Evolutionary conservation across 2,329 filamentous ascomycete species (phyloP), one percentile per base, ranked within the genome.

Genomic region (Aspergillus sp.): DNA sequence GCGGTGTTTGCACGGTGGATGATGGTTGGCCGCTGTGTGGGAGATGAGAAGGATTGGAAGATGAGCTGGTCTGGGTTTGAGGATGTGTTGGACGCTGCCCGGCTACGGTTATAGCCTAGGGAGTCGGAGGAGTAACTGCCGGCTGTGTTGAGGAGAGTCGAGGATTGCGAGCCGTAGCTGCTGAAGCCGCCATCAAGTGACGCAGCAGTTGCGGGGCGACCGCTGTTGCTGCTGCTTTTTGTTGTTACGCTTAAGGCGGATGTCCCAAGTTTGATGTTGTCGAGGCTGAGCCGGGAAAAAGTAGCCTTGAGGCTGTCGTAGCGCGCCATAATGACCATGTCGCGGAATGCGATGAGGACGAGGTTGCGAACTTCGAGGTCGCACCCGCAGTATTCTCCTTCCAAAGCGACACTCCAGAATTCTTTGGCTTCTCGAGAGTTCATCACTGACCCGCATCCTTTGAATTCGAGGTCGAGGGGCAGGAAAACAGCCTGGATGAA

Each of bases 401-500:
- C 83, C 57, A 89, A 82, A 19, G 91, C 84, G 7, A 88, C 89
- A 30, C 91, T 91, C 93, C 94, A 98, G 71, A 97, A 97, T 62
- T 98, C 94, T 46, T 89, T 87, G 4, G 93, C 91, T 76, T 96
- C 90, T 5, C 92, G 88, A 0, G 85, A 77, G 0, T 85, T 89
- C 85, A 98, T 89, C 59, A 98, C 85, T 0, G 87, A 83, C 17
- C 95, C 95, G 51, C 86, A 85, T 6, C 94, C 95, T 57, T 92
- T 89, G 74, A 99, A 96, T 74, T 99, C 95, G 11, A 97, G 85
- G 72, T 99, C 95, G 1, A 99, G 81, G 0, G 93, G 95, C 1
- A 99, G 81, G 73, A 99, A 97, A 1, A 97, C 93, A 1, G 94
- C 93, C 79, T 98, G 94, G 70, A 99, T 89, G 72, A 97, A 98